Evolutionary conservation across 1,284 basidiomycete species (phyloP), one percentile per base, ranked within the genome.

Genomic region (Cutaneotrichosporon sp.): DNA sequence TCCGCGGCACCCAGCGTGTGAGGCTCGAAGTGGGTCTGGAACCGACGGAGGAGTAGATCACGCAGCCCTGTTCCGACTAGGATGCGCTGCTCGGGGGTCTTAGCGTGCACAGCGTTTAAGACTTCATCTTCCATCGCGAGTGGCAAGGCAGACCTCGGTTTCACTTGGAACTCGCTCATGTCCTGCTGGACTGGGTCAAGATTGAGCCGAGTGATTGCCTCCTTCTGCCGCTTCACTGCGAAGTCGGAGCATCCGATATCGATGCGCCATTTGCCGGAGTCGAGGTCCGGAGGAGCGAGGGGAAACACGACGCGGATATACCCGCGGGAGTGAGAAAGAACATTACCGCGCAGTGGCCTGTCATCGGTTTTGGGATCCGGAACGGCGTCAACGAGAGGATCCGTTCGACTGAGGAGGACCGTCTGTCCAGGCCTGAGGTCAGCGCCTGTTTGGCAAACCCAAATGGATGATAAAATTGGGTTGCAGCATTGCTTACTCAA

Each of bases 211-310:
- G 75, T 65, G 19, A 93, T 79, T 5, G 90, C 89, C 2, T 78
- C 72, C 17, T 81, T 78, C 81, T 89, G 89, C 39, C 86, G 81
- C 37, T 84, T 78, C 57, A 82, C 84, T 9, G 84, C 79, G 48
- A 87, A 79, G 61, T 84, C 84, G 33, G 82, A 84, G 29, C 77
- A 77, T 2, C 84, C 86, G 3, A 89, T 70, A 64, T 93, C 89
- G 35, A 93, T 67, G 52, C 87, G 78, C 87, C 87, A 89, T 25
- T 64, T 34, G 5, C 78, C 75, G 27, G 72, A 71, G 11, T 70
- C 64, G 47, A 81, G 63, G 14, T 80, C 79, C 42, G 49, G 45
- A 2, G 72, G 62, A 2, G 71, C 66, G 22, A 81, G 75, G 1
- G 78, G 72, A 53, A 88, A 87, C 4, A 78, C 74, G 8, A 90